These are phyloP conservation scores for Rhynchosporium secalis DNA, from an alignment of 2,329 filamentous ascomycete species.

Conservation along the genomic window DNA sequence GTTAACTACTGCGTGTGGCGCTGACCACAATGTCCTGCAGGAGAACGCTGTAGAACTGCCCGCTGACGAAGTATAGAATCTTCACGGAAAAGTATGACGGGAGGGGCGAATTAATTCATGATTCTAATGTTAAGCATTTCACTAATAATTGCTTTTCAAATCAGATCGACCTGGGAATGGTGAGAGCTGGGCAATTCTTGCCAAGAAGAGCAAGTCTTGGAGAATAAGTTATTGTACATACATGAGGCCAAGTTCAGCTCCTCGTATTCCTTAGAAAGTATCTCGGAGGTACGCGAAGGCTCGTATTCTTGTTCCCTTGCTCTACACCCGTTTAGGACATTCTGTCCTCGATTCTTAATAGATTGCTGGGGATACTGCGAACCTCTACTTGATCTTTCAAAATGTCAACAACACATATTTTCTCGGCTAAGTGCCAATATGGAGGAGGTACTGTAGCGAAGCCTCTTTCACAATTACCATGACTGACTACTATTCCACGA, in stretches of 20 bases:
- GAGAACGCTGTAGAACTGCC: constrained; percentile 16
- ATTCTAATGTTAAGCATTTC: not conserved
- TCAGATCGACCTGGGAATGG: not conserved
- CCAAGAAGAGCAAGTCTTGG: constrained; percentile 8
- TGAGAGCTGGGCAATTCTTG: constrained; percentile 3
- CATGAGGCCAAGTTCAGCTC: constrained; percentile 11
- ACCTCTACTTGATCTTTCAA: too few species aligned
- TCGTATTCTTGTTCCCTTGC: not conserved
- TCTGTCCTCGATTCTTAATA: too few species aligned
- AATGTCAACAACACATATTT: not conserved
- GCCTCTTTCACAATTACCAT: constrained; percentile 38
- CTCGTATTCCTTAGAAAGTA: constrained; percentile 9
- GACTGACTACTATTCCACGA: constrained; percentile 35
- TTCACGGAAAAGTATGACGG: not conserved
- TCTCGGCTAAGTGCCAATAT: not conserved
- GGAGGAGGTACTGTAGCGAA: constrained; percentile 22
- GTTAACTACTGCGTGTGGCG: constrained; percentile 26
- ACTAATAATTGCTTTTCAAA: not conserved
- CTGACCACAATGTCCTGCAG: constrained; percentile 12
- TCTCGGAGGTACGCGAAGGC: not conserved
- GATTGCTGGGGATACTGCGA: too few species aligned
- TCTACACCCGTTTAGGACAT: too few species aligned
- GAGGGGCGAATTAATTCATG: not conserved
- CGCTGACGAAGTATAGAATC: constrained; percentile 18
- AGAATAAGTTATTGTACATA: not conserved